A percentile compares a stretch with the other conserved stretches of the same genome.
Evolutionary conservation across 495 filamentous ascomycete species (phyloP).

Genomic region (Neurospora intermedia): DNA sequence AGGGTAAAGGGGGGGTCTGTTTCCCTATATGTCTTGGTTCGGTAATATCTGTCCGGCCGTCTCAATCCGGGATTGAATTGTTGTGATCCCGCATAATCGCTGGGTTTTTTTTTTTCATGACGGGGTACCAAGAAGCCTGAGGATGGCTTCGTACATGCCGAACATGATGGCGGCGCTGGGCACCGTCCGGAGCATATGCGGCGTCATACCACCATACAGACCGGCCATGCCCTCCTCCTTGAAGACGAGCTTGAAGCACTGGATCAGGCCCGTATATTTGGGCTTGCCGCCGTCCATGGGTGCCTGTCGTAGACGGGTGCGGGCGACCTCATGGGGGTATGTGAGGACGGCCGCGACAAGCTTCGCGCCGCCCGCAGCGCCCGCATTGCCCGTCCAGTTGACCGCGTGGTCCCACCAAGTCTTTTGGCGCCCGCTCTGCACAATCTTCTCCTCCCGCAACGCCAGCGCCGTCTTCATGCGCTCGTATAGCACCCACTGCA

Average conservation of each 20-base stretch:
- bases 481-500: constrained; percentile 85
- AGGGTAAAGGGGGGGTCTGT: background rate
- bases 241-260: constrained; percentile 71
- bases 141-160: constrained; percentile 77
- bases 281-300: constrained; percentile 58
- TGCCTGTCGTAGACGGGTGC: constrained; percentile 71
- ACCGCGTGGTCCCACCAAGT: constrained; percentile 54
- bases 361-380: constrained; percentile 72
- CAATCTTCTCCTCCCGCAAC: constrained; percentile 43
- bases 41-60: background rate
- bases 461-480: constrained; percentile 61
- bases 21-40: background rate
- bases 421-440: constrained; percentile 41
- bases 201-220: constrained; percentile 77
- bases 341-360: constrained; percentile 67
- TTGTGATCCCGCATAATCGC: background rate
- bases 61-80: background rate
- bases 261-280: constrained; percentile 74
- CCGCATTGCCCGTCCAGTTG: constrained; percentile 57
- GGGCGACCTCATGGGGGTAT: constrained; percentile 83
- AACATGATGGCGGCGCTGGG: constrained; percentile 88
- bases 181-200: constrained; percentile 77
- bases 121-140: constrained; percentile 40
- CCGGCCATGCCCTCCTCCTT: constrained; percentile 75
- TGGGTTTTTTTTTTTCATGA: constrained; percentile 1